These are phyloP conservation scores for Candida glucosophila DNA, from an alignment of 1,139 yeast species.

Conservation along the genomic window DNA sequence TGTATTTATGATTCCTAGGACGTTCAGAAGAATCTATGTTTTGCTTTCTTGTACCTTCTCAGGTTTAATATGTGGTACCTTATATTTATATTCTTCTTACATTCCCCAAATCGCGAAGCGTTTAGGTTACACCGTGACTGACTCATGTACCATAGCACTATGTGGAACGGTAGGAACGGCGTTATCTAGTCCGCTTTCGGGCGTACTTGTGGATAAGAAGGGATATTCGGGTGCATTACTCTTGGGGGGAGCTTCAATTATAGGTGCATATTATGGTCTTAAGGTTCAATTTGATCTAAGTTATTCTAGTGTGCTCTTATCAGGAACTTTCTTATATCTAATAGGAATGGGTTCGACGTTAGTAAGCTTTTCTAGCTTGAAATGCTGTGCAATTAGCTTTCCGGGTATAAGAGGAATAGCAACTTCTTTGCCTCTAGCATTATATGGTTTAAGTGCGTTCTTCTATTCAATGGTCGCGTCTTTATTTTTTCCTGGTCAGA, in stretches of 20 bases:
- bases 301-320: conserved; percentile 21
- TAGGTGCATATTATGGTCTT: conserved; percentile 39
- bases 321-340: conserved; percentile 29
- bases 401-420: conserved; percentile 54
- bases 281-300: conserved; percentile 33
- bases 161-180: conserved; percentile 55
- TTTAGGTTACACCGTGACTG: conserved; percentile 44
- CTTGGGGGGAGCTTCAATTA: conserved; percentile 35
- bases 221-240: conserved; percentile 40
- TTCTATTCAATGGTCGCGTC: conserved; percentile 44
- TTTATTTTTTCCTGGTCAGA: conserved; percentile 41
- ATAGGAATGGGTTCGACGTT: conserved; percentile 52
- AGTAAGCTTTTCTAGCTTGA: conserved; percentile 43
- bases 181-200: conserved; percentile 49
- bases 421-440: conserved; percentile 50
- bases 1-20: no score
- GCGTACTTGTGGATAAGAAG: conserved; percentile 45
- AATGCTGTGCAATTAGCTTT: conserved; percentile 49
- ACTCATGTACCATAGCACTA: conserved; percentile 48
- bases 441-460: conserved; percentile 53
- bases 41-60: conserved; percentile 40
- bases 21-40: conserved; percentile 27
- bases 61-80: conserved; percentile 53
- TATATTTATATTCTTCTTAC: conserved; percentile 51
- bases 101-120: conserved; percentile 55